Conservation (phyloP, 768 basidiomycete genomes). For the Naematelia encephala region DNA sequence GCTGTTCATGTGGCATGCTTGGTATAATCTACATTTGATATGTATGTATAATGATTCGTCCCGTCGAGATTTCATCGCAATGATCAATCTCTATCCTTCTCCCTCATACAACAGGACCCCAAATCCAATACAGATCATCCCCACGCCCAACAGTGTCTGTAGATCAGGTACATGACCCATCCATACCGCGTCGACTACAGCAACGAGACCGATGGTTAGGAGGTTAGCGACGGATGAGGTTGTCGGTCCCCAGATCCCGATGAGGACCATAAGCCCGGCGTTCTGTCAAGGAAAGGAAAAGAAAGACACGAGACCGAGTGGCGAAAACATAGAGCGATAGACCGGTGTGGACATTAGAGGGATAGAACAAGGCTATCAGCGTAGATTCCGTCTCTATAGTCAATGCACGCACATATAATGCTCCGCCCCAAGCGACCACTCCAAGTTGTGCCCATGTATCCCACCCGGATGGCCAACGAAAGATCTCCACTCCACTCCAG, state of each 20-base stretch:
- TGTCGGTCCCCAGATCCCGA: constrained; percentile 84
- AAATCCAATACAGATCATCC: constrained; percentile 77
- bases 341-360: too few species aligned
- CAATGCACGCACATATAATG: constrained; percentile 56
- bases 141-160: constrained; percentile 73
- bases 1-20: too few species aligned
- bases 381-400: neutral
- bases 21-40: too few species aligned
- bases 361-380: neutral
- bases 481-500: constrained; percentile 62
- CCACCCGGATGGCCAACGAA: constrained; percentile 59
- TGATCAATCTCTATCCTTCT: constrained; percentile 41
- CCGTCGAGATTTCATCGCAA: too few species aligned
- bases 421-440: constrained; percentile 68
- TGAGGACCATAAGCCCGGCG: constrained; percentile 78
- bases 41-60: too few species aligned
- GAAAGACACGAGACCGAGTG: too few species aligned
- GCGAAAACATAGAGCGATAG: too few species aligned
- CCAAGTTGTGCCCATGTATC: constrained; percentile 58
- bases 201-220: constrained; percentile 88
- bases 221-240: constrained; percentile 83
- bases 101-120: constrained; percentile 59
- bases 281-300: too few species aligned
- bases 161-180: constrained; percentile 63
- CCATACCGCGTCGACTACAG: constrained; percentile 72